Evolutionary conservation across 1,284 basidiomycete genomes (phyloP), one percentile per base, ranked within the genome.

Genomic region (Schizophyllum commune): DNA sequence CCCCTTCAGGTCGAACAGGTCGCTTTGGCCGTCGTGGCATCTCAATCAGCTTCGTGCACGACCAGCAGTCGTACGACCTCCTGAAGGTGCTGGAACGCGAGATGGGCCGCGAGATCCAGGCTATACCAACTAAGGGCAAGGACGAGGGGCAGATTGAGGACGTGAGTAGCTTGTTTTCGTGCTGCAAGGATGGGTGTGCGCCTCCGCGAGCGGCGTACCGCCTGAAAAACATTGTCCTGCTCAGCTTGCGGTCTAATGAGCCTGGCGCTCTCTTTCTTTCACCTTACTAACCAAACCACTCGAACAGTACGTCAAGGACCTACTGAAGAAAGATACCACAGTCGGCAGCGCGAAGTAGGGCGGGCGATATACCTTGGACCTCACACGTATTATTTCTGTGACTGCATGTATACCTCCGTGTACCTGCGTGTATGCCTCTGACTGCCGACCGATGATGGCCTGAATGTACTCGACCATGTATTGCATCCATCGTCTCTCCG

Each of bases 41-140:
- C 62, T 93, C 94, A n/a, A 91, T 98, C 71, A 96, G 96, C 72
- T 98, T 98, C 69, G 93, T 96, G 20, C 92, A 96, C 72, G 88
- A 97, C 76, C 80, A 86, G 69, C 79, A 79, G 72, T 94, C 93
- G 6, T 92, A 88, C 85, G 65, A 82, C 66, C 90, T 95, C 71
- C 94, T 97, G 85, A 82, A 93, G 67, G 79, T 82, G 69, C 95
- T 97, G 64, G 89, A 94, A 76, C 79, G 85, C 66, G 81, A 80
- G 1, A 83, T 94, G 1, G 88, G 89, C 22, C 88, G 83, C 73
- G 80, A 83, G 67, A 95, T 96, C 62, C 82, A 86, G 62, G 81
- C 89, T 52, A 91, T 96, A 47, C 39, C 39, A 17, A 47, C 39
- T 3, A 11, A 47, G 39, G 39, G 8, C 4, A 47, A 47, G 8